A percentile compares a stretch with the other conserved stretches of the same genome.
Conservation (phyloP, 2,329 filamentous ascomycete genomes). For the Neoscytalidium dimidiatum region DNA sequence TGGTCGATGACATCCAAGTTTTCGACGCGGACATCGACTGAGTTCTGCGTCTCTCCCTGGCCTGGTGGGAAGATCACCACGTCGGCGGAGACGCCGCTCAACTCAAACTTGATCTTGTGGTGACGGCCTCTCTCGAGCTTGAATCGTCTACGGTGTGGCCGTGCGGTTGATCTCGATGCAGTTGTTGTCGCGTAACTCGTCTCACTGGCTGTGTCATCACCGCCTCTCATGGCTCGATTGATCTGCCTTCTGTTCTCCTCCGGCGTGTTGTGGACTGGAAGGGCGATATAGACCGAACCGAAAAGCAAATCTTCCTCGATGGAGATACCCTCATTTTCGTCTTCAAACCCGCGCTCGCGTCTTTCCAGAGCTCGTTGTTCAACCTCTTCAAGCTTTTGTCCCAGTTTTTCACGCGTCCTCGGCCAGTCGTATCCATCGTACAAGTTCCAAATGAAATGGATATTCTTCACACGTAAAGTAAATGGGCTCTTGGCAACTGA, state of each 20-base stretch:
- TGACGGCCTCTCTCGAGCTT: constrained; percentile 81
- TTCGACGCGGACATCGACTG: constrained; percentile 77
- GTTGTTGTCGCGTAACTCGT: constrained; percentile 79
- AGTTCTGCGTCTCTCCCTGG: constrained; percentile 81
- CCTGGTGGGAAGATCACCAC: constrained; percentile 76
- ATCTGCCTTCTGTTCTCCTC: constrained; percentile 83
- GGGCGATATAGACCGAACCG: constrained; percentile 97
- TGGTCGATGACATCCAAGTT: constrained; percentile 93
- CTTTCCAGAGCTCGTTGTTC: constrained; percentile 80
- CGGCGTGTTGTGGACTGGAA: constrained; percentile 76
- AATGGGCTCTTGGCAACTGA: constrained; percentile 70
- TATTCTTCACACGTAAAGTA: constrained; percentile 76
- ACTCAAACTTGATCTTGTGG: constrained; percentile 94
- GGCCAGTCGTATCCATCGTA: constrained; percentile 98
- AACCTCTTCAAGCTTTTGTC: constrained; percentile 84
- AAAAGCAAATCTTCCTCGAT: constrained; percentile 93
- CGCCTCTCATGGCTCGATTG: constrained; percentile 68
- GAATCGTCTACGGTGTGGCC: constrained; percentile 56
- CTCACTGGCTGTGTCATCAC: constrained; percentile 79
- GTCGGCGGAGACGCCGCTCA: constrained; percentile 81
- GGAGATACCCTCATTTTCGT: constrained; percentile 65
- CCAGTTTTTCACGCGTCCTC: constrained; percentile 74
- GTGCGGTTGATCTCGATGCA: constrained; percentile 37
- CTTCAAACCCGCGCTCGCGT: constrained; percentile 61
- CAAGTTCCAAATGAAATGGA: constrained; percentile 95